phyloP scores from a whole-genome alignment of 371 early-diverging fungal genomes.

The Syncephalastrum sp. region DNA sequence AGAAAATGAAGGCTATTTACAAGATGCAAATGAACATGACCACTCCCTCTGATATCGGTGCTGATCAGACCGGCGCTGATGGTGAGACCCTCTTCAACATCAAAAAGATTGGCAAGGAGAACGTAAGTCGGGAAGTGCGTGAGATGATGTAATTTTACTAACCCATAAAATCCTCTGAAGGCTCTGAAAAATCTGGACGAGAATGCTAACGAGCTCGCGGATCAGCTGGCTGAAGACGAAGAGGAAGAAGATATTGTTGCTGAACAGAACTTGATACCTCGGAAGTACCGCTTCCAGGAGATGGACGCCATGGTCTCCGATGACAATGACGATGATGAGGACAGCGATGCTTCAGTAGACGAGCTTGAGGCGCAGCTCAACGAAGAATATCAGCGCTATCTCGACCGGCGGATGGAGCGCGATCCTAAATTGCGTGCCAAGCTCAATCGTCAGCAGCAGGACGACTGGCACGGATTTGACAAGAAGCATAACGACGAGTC shows the following conservation, averaged over 20 bases:
- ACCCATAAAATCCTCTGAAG: slow-evolving; percentile 27
- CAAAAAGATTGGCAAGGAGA: slow-evolving; percentile 55
- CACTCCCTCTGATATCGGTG: slow-evolving; percentile 83
- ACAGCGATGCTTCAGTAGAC: slow-evolving; percentile 42
- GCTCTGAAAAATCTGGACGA: slow-evolving; percentile 39
- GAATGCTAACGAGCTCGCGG: slow-evolving; percentile 27
- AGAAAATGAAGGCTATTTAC: slow-evolving; percentile 79
- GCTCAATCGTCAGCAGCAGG: slow-evolving; percentile 60
- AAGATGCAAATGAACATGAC: slow-evolving; percentile 93
- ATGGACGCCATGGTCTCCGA: slow-evolving; percentile 21
- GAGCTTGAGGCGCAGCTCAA: slow-evolving; percentile 78
- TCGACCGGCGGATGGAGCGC: slow-evolving; percentile 67
- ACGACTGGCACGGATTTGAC: slow-evolving; percentile 73
- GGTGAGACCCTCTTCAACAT: slow-evolving; percentile 61
- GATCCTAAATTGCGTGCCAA: slow-evolving; percentile 79
- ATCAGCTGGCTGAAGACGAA: slow-evolving; percentile 43
- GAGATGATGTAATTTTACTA: not conserved
- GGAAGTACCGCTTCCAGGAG: slow-evolving; percentile 30
- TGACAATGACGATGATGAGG: slow-evolving; percentile 43
- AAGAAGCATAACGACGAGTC: slow-evolving; percentile 49
- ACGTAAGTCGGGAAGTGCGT: slow-evolving; percentile 18
- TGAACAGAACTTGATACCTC: slow-evolving; percentile 15
- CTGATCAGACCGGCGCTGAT: slow-evolving; percentile 70
- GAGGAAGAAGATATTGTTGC: slow-evolving; percentile 40
- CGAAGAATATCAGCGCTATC: slow-evolving; percentile 68